Conservation (phyloP, 202 grass and related monocot genomes). For the Cymbopogon flexuosus region DNA sequence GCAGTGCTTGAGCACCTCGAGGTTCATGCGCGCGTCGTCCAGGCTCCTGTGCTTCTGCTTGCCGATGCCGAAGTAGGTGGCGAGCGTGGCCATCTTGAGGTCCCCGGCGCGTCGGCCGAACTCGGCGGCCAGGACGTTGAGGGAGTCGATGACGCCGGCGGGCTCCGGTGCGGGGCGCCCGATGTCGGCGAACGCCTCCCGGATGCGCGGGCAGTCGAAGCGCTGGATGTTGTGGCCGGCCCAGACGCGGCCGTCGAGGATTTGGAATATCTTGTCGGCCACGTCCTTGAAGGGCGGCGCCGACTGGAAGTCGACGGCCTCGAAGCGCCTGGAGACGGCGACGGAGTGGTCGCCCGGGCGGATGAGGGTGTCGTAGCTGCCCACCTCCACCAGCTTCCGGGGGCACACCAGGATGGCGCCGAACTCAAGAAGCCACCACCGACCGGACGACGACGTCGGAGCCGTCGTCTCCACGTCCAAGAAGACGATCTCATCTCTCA, state of each 20-base stretch:
- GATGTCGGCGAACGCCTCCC: slow-evolving; percentile 62
- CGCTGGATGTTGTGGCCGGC: slow-evolving; percentile 79
- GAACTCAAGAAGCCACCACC: slow-evolving; percentile 69
- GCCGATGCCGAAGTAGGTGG: slow-evolving; percentile 68
- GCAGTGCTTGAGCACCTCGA: slow-evolving; percentile 95
- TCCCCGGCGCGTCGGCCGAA: slow-evolving; percentile 68
- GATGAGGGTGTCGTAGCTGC: slow-evolving; percentile 73
- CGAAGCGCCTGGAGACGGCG: slow-evolving; percentile 23
- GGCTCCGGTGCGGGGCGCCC: slow-evolving; percentile 53
- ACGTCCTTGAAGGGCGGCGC: slow-evolving; percentile 62
- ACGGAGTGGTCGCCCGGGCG: slow-evolving; percentile 35
- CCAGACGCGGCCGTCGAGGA: slow-evolving; percentile 79
- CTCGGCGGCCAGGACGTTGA: slow-evolving; percentile 43
- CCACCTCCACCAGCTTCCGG: slow-evolving; percentile 58
- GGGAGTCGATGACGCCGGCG: slow-evolving; percentile 60
- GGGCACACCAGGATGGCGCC: slow-evolving; percentile 86
- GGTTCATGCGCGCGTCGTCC: slow-evolving; percentile 73
- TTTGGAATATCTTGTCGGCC: slow-evolving; percentile 46
- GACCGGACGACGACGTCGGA: background rate
- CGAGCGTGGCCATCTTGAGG: slow-evolving; percentile 80
- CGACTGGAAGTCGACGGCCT: background rate
- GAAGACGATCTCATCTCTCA: slow-evolving; percentile 77
- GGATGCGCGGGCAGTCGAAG: slow-evolving; percentile 57
- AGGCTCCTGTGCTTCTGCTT: slow-evolving; percentile 76
- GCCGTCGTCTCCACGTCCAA: slow-evolving; percentile 93